Conservation (phyloP, 2,329 filamentous ascomycete species). For the Aureobasidium sp. region DNA sequence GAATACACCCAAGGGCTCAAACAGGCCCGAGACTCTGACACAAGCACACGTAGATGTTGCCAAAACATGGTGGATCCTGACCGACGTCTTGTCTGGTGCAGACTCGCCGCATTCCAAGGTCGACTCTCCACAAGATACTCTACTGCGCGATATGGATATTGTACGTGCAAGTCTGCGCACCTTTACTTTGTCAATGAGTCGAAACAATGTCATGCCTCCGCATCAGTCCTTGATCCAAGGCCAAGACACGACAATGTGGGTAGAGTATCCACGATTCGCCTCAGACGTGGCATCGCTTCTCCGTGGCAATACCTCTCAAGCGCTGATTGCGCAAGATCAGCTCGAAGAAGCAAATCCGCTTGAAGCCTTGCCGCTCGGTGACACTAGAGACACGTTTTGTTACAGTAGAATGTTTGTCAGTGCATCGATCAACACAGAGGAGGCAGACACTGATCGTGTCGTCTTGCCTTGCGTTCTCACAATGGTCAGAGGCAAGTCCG, state of each 20-base stretch:
- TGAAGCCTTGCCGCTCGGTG: slow-evolving; percentile 68
- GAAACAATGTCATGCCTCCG: slow-evolving; percentile 68
- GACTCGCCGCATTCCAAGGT: slow-evolving; percentile 2
- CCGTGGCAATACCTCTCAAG: slow-evolving; percentile 47
- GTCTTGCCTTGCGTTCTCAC: slow-evolving; percentile 69
- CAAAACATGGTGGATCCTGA: slow-evolving; percentile 75
- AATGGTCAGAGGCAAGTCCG: slow-evolving; percentile 61
- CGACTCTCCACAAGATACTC: slow-evolving; percentile 13
- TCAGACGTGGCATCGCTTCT: slow-evolving; percentile 66
- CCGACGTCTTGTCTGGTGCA: slow-evolving; percentile 31
- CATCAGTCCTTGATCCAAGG: slow-evolving; percentile 62
- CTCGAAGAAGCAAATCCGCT: slow-evolving; percentile 46
- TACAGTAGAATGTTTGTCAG: slow-evolving; percentile 73
- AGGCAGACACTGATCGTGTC: slow-evolving; percentile 59
- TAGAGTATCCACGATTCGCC: slow-evolving; percentile 66
- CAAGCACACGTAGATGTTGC: slow-evolving; percentile 82
- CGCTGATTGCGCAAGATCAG: slow-evolving; percentile 41
- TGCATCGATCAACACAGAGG: slow-evolving; percentile 66
- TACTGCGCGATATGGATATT: slow-evolving; percentile 2
- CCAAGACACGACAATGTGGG: slow-evolving; percentile 75
- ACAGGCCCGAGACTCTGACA: slow-evolving; percentile 49
- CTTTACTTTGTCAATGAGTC: slow-evolving; percentile 72
- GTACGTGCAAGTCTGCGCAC: slow-evolving; percentile 50
- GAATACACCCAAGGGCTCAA: slow-evolving; percentile 49
- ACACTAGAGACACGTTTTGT: slow-evolving; percentile 65